Base-by-base conservation (phyloP, 2,329 filamentous ascomycete species). In the Pseudogymnoascus sp. region DNA sequence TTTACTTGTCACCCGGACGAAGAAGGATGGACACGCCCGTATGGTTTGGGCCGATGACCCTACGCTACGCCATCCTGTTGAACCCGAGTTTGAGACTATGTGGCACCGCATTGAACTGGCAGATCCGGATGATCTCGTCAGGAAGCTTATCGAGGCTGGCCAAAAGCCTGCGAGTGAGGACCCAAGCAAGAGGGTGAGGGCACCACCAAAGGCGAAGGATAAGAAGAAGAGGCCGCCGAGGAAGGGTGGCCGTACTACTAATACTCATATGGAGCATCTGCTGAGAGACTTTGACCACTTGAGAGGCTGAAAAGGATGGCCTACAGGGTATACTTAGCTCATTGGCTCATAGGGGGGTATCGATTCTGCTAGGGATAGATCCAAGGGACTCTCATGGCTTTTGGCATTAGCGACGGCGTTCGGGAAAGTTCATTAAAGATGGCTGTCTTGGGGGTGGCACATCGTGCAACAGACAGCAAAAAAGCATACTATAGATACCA, bases 41-140 rank as follows among this genome's bases (percentile, higher is more conserved):
- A 90, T 89, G 78, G 87, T 99, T 62, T 97, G 93, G 91, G 83
- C 88, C 61, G 91, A 99, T 75, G 91, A 96, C 70, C 84, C 91
- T 13, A 88, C 86, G 11, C 82, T 96, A 61, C 84, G 87, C 70
- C 83, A 92, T 72, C 74, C 79, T 37, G 87, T 97, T 69, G 92
- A 97, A 72, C 78, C 83, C 7, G 91, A 96, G 74, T 97, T 97
- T 75, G 83, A 88, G 74, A 79, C 80, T 64, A 89, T 93, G 77
- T 99, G 93, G 92, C 83, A 88, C 67, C 88, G 88, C 72, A 88
- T 91, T 61, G 84, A 87, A 70, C 79, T 97, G 23, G 95, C 95
- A 13, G 70, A 71, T 35, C 68, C 73, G 7, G 73, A 75, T 62
- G 74, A 75, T 35, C 68, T 77, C n/a, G 74, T 75, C 19, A 73